Evolutionary conservation across 2,329 filamentous ascomycete species (phyloP).

Genomic region (Venturia pyrina): DNA sequence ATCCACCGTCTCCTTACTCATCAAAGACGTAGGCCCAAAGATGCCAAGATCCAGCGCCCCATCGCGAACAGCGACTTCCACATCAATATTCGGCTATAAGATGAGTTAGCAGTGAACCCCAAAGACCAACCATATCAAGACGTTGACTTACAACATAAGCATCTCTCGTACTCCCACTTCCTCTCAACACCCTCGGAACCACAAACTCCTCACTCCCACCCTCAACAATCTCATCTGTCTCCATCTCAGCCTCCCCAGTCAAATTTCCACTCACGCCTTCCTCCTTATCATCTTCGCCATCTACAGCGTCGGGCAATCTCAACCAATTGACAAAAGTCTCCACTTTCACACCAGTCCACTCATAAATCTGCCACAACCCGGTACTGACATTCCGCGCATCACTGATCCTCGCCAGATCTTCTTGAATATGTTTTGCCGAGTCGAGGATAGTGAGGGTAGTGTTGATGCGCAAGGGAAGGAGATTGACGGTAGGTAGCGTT

Average conservation of each 20-base stretch:
- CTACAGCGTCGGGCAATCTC: constrained; percentile 36
- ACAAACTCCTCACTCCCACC: constrained; percentile 13
- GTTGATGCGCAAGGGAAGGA: constrained; percentile 60
- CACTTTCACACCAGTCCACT: constrained; percentile 64
- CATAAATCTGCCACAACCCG: constrained; percentile 58
- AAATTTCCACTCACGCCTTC: constrained; percentile 15
- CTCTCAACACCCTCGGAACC: constrained; percentile 17
- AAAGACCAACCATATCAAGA: neutral
- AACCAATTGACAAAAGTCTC: constrained; percentile 78
- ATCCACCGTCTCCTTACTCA: constrained; percentile 1
- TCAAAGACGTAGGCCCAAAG: constrained; percentile 31
- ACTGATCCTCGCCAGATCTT: constrained; percentile 55
- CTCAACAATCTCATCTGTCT: constrained; percentile 15
- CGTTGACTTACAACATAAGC: constrained; percentile 30
- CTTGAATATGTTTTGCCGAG: constrained; percentile 54
- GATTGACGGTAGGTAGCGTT: constrained; percentile 60
- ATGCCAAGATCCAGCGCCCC: constrained; percentile 43
- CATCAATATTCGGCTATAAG: constrained; percentile 41
- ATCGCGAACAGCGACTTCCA: constrained; percentile 42
- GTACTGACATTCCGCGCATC: constrained; percentile 45
- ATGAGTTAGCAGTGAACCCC: constrained; percentile 16
- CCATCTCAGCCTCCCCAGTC: constrained; percentile 14
- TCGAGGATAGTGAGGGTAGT: constrained; percentile 30
- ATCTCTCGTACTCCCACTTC: constrained; percentile 17
- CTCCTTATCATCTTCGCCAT: constrained; percentile 13